Base-by-base conservation (phyloP, 768 basidiomycete genomes). In the Rossbeevera mucosa region DNA sequence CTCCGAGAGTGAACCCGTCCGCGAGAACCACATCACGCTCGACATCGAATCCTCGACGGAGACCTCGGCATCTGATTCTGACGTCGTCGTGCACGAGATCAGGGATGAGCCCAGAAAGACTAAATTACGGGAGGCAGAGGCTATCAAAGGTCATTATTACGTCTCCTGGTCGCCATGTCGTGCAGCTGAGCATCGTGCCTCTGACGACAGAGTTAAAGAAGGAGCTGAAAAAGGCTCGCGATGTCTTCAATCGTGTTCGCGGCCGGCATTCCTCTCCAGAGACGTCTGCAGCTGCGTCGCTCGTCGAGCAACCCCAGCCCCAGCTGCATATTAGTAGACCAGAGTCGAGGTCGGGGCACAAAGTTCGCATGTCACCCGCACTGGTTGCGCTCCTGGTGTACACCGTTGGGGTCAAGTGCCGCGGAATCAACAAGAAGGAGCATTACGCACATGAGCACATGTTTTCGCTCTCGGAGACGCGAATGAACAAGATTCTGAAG, bases 361-460 rank as follows among this genome's bases (percentile, higher is more conserved):
- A 84, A 61, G 70, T 71, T 21, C 83, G 81, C 61, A 93, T 92
- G 83, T 94, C 94, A 0, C 65, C 79, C 22, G 76, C 78, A 2
- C 78, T 98, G 2, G 81, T 82, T 1, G 73, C 80, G 2, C 77
- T 97, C 11, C 78, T 97, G 18, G 87, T 97, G 24, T 97, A 98
- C 69, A 97, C 95, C 5, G 83, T 95, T 48, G 95, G 95, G 5
- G 91, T 97, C 55, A 95, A 95, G 68, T 96, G 90, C 59, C 86
- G 85, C 42, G 94, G 94, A 0, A 79, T 98, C 69, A 89, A 90
- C 70, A 84, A 88, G 68, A 85, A 91, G 55, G 85, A 90, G 57
- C 74, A 77, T 28, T 99, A 99, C 62, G 85, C 85, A 7, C 80
- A 88, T 0, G 86, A 91, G 61, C 90, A 97, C 61, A 80, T 97